Conservation (phyloP, 192 early-diverging fungal species). For the Helicostylum pulchrum region DNA sequence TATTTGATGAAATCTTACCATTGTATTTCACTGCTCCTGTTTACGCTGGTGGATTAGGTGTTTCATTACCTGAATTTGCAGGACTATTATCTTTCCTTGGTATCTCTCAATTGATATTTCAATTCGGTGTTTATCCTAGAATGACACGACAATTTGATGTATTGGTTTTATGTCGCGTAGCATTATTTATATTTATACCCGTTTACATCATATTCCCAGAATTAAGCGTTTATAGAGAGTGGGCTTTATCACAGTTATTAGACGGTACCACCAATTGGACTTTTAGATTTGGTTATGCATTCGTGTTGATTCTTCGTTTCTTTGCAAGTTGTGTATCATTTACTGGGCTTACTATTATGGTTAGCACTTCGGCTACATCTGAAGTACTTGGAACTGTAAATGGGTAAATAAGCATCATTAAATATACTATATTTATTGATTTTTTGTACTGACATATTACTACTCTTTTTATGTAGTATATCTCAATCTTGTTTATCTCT, state of each 20-base stretch:
- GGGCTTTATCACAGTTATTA: slow-evolving; percentile 16
- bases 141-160: slow-evolving; percentile 31
- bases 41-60: slow-evolving; percentile 46
- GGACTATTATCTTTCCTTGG: slow-evolving; percentile 44
- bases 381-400: slow-evolving; percentile 54
- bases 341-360: slow-evolving; percentile 53
- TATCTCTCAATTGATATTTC: slow-evolving; percentile 34
- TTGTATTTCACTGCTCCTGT: slow-evolving; percentile 17
- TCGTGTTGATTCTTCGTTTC: slow-evolving; percentile 8
- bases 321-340: slow-evolving; percentile 30
- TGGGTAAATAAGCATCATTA: slow-evolving; percentile 30
- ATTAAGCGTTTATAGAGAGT: slow-evolving; percentile 22
- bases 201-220: slow-evolving; percentile 43
- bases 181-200: slow-evolving; percentile 35
- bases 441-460: not conserved
- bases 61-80: slow-evolving; percentile 39
- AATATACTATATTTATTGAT: too few species aligned
- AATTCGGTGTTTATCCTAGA: slow-evolving; percentile 47
- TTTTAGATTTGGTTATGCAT: slow-evolving; percentile 15
- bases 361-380: slow-evolving; percentile 50
- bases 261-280: slow-evolving; percentile 9
- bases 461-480: slow-evolving; percentile 21
- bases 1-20: slow-evolving; percentile 51
- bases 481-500: slow-evolving; percentile 51
- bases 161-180: slow-evolving; percentile 31